Evolutionary conservation across 306 rosid genomes (phyloP), one percentile per base, ranked within the genome.

Genomic region (Cicer bijugum): DNA sequence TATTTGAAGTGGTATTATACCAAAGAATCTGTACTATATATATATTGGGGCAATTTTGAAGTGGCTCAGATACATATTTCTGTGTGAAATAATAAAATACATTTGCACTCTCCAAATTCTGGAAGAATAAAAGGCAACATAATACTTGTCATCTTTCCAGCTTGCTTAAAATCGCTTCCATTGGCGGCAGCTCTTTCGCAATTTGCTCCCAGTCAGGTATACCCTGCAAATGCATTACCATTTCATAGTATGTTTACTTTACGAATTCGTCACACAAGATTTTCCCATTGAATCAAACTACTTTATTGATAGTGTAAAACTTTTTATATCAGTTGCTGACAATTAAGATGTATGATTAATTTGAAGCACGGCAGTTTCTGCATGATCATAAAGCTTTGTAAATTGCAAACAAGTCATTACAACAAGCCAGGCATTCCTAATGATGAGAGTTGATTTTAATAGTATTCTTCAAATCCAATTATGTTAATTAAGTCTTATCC

Each of bases 121-220:
- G 4, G 9, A 44, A 52, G 23, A 51, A 62, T 42, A 58, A 35
- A 8, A 68, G 67, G 71, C 62, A 40, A 56, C 37, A 11, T 14
- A 51, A 69, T 38, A 39, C 42, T 78, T 74, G 51, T 84, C 86
- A 91, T 86, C 88, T 89, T 84, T 93, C 97, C 6, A 93, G 89
- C 86, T 89, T 94, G 88, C 99, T 91, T 46, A 94, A 79, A 71
- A 94, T 61, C 78, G 96, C 97, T 47, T 94, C 99, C 83, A 90
- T 78, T 47, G 89, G 89, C 23, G 99, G 99, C 28, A 94, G 88
- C 90, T 94, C 99, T 74, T 87, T 55, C 75, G 81, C 69, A 70
- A 94, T 91, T 86, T 94, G 82, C 82, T 71, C 79, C 99, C 99
- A 91, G 81, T 91, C 96, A n/a, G 99, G 99, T 89, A 91, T 86